These are phyloP conservation scores for Macadamia integrifolia DNA, from an alignment of 164 flowering plant genomes.

Conservation along the genomic window DNA sequence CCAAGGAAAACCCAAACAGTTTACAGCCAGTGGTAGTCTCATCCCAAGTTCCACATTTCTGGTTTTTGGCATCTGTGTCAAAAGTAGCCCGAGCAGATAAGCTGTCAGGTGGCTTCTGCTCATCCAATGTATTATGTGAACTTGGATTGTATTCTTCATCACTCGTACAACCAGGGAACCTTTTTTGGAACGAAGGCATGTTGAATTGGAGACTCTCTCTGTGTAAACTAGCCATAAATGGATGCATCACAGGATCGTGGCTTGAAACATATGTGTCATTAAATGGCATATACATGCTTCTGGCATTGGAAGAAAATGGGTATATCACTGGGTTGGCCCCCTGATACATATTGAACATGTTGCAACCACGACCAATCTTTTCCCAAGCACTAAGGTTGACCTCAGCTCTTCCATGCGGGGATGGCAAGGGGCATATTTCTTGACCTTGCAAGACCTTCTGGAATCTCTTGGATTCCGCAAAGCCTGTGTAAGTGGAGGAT, in stretches of 20 bases:
- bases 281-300: constrained; percentile 37
- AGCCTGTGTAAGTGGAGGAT: constrained; percentile 50
- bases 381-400: constrained; percentile 36
- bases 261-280: constrained; percentile 24
- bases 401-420: constrained; percentile 35
- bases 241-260: constrained; percentile 21
- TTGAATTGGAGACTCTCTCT: constrained; percentile 25
- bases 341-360: constrained; percentile 33
- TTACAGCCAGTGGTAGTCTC: constrained; percentile 40
- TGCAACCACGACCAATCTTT: constrained; percentile 32
- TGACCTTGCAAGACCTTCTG: constrained; percentile 99
- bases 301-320: constrained; percentile 41
- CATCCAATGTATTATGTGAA: constrained; percentile 13
- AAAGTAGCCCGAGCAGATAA: constrained; percentile 19
- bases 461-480: constrained; percentile 57
- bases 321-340: constrained; percentile 37
- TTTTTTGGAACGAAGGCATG: constrained; percentile 24
- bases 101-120: constrained; percentile 24
- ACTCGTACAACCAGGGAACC: constrained; percentile 8
- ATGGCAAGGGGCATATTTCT: constrained; percentile 69
- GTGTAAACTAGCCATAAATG: constrained; percentile 24
- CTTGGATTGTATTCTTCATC: constrained; percentile 21
- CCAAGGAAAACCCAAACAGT: constrained; percentile 74
- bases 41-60: constrained; percentile 23
- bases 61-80: constrained; percentile 14